These are phyloP conservation scores for Alternaria metachromatica DNA, from an alignment of 2,329 filamentous ascomycete species.

Conservation along the genomic window DNA sequence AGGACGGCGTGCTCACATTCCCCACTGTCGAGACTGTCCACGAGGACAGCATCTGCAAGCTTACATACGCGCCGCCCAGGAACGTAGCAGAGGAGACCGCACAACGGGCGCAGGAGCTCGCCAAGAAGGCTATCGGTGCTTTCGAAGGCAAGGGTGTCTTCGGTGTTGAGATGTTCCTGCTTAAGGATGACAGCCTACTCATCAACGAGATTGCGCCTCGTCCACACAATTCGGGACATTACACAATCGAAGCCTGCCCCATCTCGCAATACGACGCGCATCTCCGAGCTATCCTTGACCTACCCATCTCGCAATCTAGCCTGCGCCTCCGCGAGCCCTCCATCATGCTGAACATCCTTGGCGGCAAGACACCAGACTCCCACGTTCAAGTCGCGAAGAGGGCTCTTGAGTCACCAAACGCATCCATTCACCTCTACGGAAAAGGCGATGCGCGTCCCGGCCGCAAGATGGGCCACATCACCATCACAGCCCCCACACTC, in stretches of 20 bases:
- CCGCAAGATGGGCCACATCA: slow-evolving; percentile 95
- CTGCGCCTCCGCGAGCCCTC: slow-evolving; percentile 65
- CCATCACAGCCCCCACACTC: slow-evolving; percentile 74
- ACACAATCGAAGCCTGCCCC: slow-evolving; percentile 89
- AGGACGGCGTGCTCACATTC: slow-evolving; percentile 76
- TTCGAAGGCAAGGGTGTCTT: slow-evolving; percentile 93
- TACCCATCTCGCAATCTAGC: slow-evolving; percentile 60
- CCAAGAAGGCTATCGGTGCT: slow-evolving; percentile 76
- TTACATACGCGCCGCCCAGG: slow-evolving; percentile 85
- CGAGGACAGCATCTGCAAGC: slow-evolving; percentile 93
- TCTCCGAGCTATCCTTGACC: slow-evolving; percentile 78
- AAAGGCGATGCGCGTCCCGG: slow-evolving; percentile 83
- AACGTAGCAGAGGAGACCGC: slow-evolving; percentile 67
- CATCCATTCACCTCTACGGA: slow-evolving; percentile 85
- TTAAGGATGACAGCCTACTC: slow-evolving; percentile 72
- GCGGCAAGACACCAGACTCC: slow-evolving; percentile 67
- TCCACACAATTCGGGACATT: slow-evolving; percentile 91
- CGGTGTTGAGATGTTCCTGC: slow-evolving; percentile 94
- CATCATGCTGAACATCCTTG: slow-evolving; percentile 66
- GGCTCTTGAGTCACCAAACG: slow-evolving; percentile 65
- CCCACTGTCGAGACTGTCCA: slow-evolving; percentile 94
- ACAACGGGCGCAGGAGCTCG: slow-evolving; percentile 74
- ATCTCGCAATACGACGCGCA: slow-evolving; percentile 94
- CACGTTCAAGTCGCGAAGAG: slow-evolving; percentile 65
- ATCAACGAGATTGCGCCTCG: slow-evolving; percentile 88